Percentiles rank a stretch among this genome's conserved stretches.
These are phyloP conservation scores for Colletotrichum lupini DNA, from an alignment of 2,329 filamentous ascomycete species.

Conservation along the genomic window DNA sequence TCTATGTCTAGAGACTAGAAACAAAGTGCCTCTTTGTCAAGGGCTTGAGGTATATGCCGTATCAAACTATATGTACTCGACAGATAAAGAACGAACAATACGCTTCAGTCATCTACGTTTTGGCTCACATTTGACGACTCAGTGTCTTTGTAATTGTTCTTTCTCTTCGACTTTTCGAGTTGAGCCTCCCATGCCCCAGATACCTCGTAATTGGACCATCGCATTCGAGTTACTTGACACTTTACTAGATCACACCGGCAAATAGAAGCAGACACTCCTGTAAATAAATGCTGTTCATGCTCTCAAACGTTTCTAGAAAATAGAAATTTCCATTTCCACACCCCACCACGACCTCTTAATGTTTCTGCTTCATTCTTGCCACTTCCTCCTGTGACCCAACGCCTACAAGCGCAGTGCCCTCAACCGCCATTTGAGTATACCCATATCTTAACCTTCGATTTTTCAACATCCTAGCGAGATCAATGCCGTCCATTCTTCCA, in stretches of 20 bases:
- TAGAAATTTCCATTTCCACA: neutral
- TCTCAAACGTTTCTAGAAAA: neutral
- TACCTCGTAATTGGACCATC: neutral
- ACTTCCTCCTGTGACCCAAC: neutral
- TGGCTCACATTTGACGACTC: neutral
- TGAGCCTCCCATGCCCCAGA: neutral
- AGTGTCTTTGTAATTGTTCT: neutral
- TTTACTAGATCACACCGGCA: neutral
- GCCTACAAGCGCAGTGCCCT: neutral
- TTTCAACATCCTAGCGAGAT: neutral
- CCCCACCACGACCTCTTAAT: neutral
- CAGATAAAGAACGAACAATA: neutral
- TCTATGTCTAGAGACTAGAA: neutral
- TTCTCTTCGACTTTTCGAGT: neutral
- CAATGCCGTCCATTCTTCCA: slow-evolving; percentile 1
- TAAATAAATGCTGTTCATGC: neutral
- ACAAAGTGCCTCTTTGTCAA: neutral
- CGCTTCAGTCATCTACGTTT: neutral
- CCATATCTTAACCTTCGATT: slow-evolving; percentile 3
- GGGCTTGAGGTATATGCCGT: neutral
- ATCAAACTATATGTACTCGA: neutral
- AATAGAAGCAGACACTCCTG: neutral
- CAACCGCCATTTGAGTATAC: neutral
- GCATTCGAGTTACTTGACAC: neutral
- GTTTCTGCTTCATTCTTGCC: neutral